Percentiles rank a stretch among this genome's conserved stretches.
Evolutionary conservation across 805 yeast genomes (phyloP).

Genomic region (Maudiozyma barnettii): DNA sequence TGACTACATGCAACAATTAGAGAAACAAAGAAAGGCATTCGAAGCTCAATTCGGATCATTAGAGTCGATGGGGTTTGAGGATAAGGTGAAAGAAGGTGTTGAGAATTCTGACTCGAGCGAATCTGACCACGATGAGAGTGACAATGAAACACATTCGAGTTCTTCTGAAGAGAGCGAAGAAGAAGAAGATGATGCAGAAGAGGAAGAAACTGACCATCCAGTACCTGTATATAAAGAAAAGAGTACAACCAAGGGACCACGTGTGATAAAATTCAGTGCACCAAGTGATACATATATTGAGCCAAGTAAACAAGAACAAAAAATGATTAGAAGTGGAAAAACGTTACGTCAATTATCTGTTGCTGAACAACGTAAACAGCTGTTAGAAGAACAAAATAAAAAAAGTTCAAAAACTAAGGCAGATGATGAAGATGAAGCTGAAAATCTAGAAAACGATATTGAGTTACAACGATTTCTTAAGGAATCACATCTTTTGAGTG

Average conservation of each 20-base stretch:
- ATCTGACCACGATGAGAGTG: slow-evolving; percentile 4
- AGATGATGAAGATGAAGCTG: slow-evolving; percentile 32
- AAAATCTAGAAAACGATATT: slow-evolving; percentile 59
- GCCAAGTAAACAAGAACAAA: slow-evolving; percentile 41
- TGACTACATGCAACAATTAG: slow-evolving; percentile 29
- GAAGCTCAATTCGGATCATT: slow-evolving; percentile 57
- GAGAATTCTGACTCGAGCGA: slow-evolving; percentile 13
- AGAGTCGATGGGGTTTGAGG: slow-evolving; percentile 45
- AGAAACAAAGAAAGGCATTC: slow-evolving; percentile 47
- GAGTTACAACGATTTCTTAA: slow-evolving; percentile 58
- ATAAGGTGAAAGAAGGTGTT: slow-evolving; percentile 29
- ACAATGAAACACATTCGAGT: background rate
- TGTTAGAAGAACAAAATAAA: slow-evolving; percentile 22
- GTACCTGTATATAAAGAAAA: background rate
- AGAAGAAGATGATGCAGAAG: slow-evolving; percentile 8
- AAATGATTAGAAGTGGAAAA: slow-evolving; percentile 49
- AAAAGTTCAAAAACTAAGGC: slow-evolving; percentile 10
- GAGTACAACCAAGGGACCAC: slow-evolving; percentile 8
- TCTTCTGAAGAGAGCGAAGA: background rate
- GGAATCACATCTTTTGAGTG: slow-evolving; percentile 57
- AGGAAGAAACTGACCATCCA: slow-evolving; percentile 8
- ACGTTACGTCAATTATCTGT: slow-evolving; percentile 33
- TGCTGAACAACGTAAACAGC: slow-evolving; percentile 7
- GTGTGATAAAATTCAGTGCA: slow-evolving; percentile 22
- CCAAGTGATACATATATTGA: slow-evolving; percentile 16